Percentiles rank a stretch among this genome's conserved stretches.
Conservation (phyloP, 305 asterid genomes). For the Fraxinus greggii region DNA sequence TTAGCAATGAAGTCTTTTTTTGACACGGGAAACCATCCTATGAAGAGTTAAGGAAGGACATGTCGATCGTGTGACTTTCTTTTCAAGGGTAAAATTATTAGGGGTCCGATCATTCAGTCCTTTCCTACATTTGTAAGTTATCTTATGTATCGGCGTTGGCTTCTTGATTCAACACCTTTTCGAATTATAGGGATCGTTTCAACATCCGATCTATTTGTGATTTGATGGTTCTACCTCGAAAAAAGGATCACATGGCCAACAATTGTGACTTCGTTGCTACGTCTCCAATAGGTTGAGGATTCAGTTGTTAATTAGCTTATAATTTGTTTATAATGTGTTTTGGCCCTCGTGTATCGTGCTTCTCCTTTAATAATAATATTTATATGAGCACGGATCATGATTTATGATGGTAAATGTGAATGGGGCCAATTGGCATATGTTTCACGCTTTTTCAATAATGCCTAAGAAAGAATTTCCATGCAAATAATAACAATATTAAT, state of each 20-base stretch:
- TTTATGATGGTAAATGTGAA: not conserved
- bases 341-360: conserved; percentile 34
- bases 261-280: not conserved
- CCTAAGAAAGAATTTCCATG: not conserved
- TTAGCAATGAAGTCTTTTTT: not conserved
- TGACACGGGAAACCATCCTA: not conserved
- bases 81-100: not conserved
- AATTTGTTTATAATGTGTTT: not conserved
- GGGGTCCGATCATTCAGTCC: not conserved
- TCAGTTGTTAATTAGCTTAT: not conserved
- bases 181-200: too few relatives aligned
- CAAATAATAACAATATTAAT: not conserved
- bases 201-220: not conserved
- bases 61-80: not conserved
- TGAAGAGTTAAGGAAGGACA: not conserved
- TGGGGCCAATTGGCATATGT: not conserved
- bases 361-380: conserved; percentile 21
- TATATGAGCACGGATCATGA: not conserved
- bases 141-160: not conserved
- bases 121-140: not conserved
- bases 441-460: not conserved
- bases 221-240: not conserved
- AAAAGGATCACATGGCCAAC: not conserved
- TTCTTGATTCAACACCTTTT: not conserved
- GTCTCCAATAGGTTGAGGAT: not conserved